These are phyloP conservation scores for Termitomyces heimii DNA, from an alignment of 768 basidiomycete genomes.

Conservation along the genomic window DNA sequence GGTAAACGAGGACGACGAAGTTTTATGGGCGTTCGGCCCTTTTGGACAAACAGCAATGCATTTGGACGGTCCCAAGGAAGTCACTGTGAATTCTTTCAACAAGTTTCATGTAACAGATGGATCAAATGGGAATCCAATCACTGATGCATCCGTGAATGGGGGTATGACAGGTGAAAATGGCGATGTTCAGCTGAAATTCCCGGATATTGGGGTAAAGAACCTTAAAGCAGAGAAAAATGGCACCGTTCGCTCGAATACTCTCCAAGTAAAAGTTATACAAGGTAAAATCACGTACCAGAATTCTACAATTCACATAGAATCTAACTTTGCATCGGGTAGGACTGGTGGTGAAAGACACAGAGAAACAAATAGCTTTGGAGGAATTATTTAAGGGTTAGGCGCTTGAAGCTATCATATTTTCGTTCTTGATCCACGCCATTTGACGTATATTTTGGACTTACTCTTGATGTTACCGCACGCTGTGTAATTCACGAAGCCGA, in stretches of 20 bases:
- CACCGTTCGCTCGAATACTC: neutral
- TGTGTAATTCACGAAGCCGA: no score
- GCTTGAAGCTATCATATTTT: neutral
- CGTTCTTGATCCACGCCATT: no score
- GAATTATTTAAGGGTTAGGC: neutral
- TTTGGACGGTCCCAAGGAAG: neutral
- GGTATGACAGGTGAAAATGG: neutral
- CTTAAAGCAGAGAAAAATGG: neutral
- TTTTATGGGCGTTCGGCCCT: conserved; percentile 9
- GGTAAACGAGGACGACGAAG: conserved; percentile 6
- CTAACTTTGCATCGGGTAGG: neutral
- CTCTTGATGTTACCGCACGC: no score
- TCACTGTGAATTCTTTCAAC: neutral
- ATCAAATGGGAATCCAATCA: neutral
- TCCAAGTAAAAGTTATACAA: neutral
- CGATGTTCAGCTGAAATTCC: neutral
- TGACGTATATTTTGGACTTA: no score
- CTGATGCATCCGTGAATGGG: neutral
- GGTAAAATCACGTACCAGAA: neutral
- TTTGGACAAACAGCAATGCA: neutral
- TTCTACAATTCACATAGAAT: neutral
- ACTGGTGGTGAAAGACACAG: neutral
- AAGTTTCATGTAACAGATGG: neutral
- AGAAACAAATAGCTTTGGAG: neutral
- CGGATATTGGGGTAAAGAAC: neutral